A percentile compares a stretch with the other conserved stretches of the same genome.
phyloP scores from a whole-genome alignment of 352 stramenopile genomes.

The Phytophthora agathidicida region DNA sequence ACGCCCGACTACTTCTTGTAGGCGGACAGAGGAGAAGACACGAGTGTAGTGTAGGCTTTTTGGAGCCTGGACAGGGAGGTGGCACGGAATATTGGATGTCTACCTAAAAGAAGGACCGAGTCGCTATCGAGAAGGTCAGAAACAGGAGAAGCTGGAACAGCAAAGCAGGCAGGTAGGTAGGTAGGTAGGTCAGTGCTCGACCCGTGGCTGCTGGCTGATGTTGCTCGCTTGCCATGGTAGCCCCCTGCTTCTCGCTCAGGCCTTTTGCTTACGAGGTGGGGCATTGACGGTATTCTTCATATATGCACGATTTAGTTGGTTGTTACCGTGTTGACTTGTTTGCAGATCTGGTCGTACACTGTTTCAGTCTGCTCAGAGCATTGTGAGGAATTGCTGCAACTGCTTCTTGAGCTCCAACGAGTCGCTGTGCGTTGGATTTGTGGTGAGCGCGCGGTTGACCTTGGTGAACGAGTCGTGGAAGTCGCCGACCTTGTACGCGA shows the following conservation, averaged over 20 bases:
- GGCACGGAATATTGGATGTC: not conserved
- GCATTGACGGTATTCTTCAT: conserved; percentile 43
- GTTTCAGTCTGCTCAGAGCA: conserved; percentile 48
- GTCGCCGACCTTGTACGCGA: conserved; percentile 91
- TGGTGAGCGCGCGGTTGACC: conserved; percentile 79
- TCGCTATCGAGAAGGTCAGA: conserved; percentile 24
- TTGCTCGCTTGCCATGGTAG: conserved; percentile 18
- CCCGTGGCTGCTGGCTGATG: conserved; percentile 6
- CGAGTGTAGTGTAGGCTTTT: not conserved
- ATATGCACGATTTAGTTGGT: conserved; percentile 48
- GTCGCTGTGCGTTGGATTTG: conserved; percentile 87
- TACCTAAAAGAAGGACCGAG: conserved; percentile 2
- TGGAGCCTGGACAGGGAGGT: conserved; percentile 5
- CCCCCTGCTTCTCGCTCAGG: conserved; percentile 23
- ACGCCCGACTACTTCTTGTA: conserved; percentile 94
- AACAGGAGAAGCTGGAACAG: conserved; percentile 22
- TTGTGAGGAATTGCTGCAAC: conserved; percentile 83
- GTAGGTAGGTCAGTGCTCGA: conserved; percentile 16
- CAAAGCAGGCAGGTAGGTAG: conserved; percentile 7
- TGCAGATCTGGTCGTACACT: conserved; percentile 12
- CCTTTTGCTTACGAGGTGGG: conserved; percentile 22
- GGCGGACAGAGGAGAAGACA: not conserved
- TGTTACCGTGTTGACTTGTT: conserved; percentile 15
- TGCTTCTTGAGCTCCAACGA: conserved; percentile 90
- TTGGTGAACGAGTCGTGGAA: conserved; percentile 91